A percentile compares a stretch with the other conserved stretches of the same genome.
These are phyloP conservation scores for Phialophora expanda DNA, from an alignment of 2,329 filamentous ascomycete genomes.

Conservation along the genomic window DNA sequence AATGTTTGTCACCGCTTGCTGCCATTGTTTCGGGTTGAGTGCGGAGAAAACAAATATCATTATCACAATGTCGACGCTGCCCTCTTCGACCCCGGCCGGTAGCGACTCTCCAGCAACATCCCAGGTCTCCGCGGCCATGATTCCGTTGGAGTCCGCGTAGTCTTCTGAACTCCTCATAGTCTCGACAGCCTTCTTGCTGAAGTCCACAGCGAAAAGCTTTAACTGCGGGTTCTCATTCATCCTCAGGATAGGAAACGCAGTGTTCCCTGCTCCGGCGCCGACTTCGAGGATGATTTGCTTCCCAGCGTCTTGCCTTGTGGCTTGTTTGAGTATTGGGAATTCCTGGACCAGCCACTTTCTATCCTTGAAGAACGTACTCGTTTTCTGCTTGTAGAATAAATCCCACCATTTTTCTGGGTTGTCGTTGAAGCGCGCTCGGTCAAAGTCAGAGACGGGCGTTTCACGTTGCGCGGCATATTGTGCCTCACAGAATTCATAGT, in stretches of 20 bases:
- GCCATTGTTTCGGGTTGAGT: constrained; percentile 83
- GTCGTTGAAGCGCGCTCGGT: constrained; percentile 85
- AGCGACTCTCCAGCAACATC: constrained; percentile 75
- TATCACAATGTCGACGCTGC: constrained; percentile 86
- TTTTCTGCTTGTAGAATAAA: constrained; percentile 96
- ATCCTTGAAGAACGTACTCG: constrained; percentile 97
- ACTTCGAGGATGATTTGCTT: constrained; percentile 80
- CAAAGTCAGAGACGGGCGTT: constrained; percentile 88
- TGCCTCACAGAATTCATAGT: constrained; percentile 80
- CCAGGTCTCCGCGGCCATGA: constrained; percentile 92
- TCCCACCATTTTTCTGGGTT: constrained; percentile 98
- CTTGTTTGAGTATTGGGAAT: constrained; percentile 82
- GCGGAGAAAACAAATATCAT: constrained; percentile 99
- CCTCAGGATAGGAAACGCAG: constrained; percentile 85
- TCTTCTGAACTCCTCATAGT: constrained; percentile 81
- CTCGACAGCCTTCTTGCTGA: constrained; percentile 91
- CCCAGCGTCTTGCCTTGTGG: constrained; percentile 73
- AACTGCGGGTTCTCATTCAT: constrained; percentile 82
- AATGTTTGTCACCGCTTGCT: constrained; percentile 78
- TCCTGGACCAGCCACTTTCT: constrained; percentile 97
- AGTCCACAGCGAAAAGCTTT: constrained; percentile 92
- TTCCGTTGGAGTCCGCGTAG: constrained; percentile 65
- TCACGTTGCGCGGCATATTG: constrained; percentile 86
- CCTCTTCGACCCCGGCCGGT: constrained; percentile 76
- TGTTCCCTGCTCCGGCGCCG: constrained; percentile 94